Conservation (phyloP, 306 rosid genomes). For the Glycine latifolia region DNA sequence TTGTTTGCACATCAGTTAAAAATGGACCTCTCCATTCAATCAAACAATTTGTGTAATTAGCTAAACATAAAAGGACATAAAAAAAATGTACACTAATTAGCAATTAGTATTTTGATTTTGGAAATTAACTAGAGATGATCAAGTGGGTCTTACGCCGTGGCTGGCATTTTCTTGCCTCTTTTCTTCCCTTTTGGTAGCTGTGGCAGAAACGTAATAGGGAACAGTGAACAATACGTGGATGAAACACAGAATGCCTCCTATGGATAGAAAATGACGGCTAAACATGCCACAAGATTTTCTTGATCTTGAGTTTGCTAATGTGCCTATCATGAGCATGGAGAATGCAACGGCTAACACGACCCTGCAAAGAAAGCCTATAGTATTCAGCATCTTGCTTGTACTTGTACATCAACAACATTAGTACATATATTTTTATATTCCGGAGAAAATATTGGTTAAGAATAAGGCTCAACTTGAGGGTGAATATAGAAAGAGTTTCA, state of each 20-base stretch:
- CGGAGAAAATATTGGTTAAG: no score
- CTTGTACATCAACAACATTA: no score
- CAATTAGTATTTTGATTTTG: neutral
- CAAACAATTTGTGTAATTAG: neutral
- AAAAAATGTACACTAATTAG: neutral
- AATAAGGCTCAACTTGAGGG: no score
- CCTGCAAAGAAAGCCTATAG: conserved; percentile 53
- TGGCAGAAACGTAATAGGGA: conserved; percentile 73
- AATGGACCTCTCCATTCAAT: neutral
- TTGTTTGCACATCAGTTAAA: neutral
- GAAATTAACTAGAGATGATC: neutral
- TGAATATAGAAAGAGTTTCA: no score
- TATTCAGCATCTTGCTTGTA: no score
- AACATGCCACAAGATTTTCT: conserved; percentile 65
- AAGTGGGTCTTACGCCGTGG: no score
- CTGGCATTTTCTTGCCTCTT: neutral
- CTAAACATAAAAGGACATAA: neutral
- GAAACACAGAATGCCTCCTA: conserved; percentile 84
- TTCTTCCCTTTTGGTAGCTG: conserved; percentile 57
- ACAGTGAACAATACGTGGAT: conserved; percentile 70
- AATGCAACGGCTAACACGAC: conserved; percentile 56
- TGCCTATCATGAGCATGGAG: conserved; percentile 68
- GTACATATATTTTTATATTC: no score
- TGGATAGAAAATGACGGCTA: conserved; percentile 56
- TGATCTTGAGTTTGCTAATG: conserved; percentile 66